Base-by-base conservation (phyloP, 1,284 basidiomycete species). In the Coniferiporia weirii region DNA sequence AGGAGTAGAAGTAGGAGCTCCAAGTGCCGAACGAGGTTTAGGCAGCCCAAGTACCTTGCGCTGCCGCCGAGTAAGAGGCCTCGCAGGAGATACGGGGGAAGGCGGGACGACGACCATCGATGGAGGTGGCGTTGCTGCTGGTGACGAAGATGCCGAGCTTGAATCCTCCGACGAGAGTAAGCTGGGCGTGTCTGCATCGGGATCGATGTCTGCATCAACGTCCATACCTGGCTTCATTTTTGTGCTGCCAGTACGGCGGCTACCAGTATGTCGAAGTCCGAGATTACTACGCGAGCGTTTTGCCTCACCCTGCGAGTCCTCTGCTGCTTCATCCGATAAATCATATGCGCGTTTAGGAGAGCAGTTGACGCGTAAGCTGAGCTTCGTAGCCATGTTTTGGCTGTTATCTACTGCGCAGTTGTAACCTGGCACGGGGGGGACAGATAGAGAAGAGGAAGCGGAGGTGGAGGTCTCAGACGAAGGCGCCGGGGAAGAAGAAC, bases 341-440 rank as follows among this genome's bases (percentile, higher is more conserved):
- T 87, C 84, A 65, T 87, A 85, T 0, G 84, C 78, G 38, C 86
- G 79, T 70, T 89, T 89, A 27, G 86, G 87, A 10, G 82, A 84
- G 47, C 70, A 70, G 60, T 76, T 72, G 63, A 71, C 62, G 51
- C 76, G 70, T 36, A 62, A 5, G 38, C 20, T 34, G 27, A 54
- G 45, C 34, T 20, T 50, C 27, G 17, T 43, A 13, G 58, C 43
- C 5, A 27, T 20, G 13, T 10, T 19, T 22, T 19, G 54, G 17
- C 13, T 40, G 13, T 20, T 56, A 19, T 59, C 61, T 20, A 9
- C 44, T 2, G 56, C 43, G 17, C 36, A 50, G 40, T 58, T 61
- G 46, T 61, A 61, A 15, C 60, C 60, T n/a, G 60, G 60, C 35
- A 61, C 44, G 8, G 57, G 54, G 17, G 60, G 56, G 17, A 58